Conservation (phyloP, 129 eudicot species). For the Flaveria linearis region DNA sequence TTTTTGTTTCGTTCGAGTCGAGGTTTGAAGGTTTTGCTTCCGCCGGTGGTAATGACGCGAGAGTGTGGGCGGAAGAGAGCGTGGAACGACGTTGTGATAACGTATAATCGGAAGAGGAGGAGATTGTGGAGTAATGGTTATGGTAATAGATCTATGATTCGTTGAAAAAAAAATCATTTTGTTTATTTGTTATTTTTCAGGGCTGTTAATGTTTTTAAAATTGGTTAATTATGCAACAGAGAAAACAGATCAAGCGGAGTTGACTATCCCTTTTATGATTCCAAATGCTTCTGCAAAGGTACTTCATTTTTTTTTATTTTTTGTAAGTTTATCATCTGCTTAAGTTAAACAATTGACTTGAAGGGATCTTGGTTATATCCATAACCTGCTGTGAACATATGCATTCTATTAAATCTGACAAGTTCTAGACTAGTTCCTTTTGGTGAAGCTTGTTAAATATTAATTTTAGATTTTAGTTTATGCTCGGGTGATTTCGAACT, state of each 20-base stretch:
- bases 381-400: slow-evolving; percentile 6
- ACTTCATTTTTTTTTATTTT: slow-evolving; percentile 14
- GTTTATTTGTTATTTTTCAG: background rate
- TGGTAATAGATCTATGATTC: slow-evolving; percentile 15
- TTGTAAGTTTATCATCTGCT: background rate
- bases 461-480: background rate
- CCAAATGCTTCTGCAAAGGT: slow-evolving; percentile 36
- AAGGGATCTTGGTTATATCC: background rate
- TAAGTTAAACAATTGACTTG: background rate
- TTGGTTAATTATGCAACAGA: slow-evolving; percentile 28
- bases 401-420: background rate
- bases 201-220: background rate
- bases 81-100: slow-evolving; percentile 29
- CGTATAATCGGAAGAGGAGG: slow-evolving; percentile 51
- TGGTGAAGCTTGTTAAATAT: slow-evolving; percentile 3
- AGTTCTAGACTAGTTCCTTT: background rate
- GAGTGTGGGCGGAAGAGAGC: slow-evolving; percentile 22
- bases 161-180: slow-evolving; percentile 15
- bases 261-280: slow-evolving; percentile 14
- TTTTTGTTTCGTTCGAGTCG: slow-evolving; percentile 36
- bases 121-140: slow-evolving; percentile 23
- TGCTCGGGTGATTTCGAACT: background rate
- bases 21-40: slow-evolving; percentile 25
- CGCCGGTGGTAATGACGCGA: slow-evolving; percentile 20
- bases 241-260: slow-evolving; percentile 24